Base-by-base conservation (phyloP, 2,329 filamentous ascomycete species). In the Aspergillus aculeatinus region DNA sequence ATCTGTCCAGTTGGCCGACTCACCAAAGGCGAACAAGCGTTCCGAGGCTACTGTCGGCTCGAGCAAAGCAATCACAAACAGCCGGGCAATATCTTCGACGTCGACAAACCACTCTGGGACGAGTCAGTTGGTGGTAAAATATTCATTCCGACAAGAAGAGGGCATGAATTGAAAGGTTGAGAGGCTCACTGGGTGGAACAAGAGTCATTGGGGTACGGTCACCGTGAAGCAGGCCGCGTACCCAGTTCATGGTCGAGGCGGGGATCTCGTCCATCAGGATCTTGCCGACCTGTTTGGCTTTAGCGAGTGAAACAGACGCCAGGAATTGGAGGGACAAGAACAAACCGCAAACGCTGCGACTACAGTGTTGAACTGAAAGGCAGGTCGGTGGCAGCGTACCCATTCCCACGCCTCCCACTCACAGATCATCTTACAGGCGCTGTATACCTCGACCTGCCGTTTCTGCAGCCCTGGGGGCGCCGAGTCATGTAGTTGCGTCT, bases 21-120 rank as follows among this genome's bases (percentile, higher is more conserved):
- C 72, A 0, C 80, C 82, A 56, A 82, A 84, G 0, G 74, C 84
- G 65, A 86, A 84, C 12, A 88, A 68, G 1, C 85, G 79, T 66
- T 86, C 79, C 0, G 76, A 76, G 1, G 71, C 61, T 0, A 85
- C 76, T 0, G 76, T 73, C 0, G 74, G 72, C 25, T 83, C 73
- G 0, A 84, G 73, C 6, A 82, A 71, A 0, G 80, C 84, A 3
- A 81, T 80, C 3, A 87, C 74, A 42, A 86, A 84, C 0, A 87
- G 68, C 0, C 79, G 72, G 0, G 82, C 84, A 2, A 67, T 67
- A 53, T 86, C 83, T 12, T 80, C 72, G 0, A 82, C 77, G 62
- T 83, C 73, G 25, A 83, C 71, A 66, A 71, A 79, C 68, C 79
- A 75, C 67, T 74, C 79, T 84, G 7, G 27, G 27, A 29, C 27